Conservation (phyloP, 179 eudicot genomes). For the Patellifolia procumbens region DNA sequence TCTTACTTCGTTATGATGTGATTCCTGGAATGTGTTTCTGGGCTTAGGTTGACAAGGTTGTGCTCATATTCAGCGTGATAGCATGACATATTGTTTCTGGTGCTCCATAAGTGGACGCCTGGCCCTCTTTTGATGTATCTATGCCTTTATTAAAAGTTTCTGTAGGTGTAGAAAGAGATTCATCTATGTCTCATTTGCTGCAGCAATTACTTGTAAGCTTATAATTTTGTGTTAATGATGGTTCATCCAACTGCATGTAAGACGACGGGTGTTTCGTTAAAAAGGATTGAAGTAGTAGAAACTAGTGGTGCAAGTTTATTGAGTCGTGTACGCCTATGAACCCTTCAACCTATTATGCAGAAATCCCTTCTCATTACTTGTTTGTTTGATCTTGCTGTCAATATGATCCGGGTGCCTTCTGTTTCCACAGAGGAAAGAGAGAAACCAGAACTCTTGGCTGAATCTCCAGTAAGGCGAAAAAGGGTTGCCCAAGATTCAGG, state of each 20-base stretch:
- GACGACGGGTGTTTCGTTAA: neutral
- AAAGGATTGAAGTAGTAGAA: neutral
- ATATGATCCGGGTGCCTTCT: constrained; percentile 9
- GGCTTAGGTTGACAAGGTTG: neutral
- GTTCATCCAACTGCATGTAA: neutral
- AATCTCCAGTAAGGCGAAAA: constrained; percentile 84
- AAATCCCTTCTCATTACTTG: neutral
- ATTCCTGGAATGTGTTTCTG: neutral
- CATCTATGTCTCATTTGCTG: neutral
- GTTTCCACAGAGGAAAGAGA: constrained; percentile 86
- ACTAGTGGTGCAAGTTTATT: neutral
- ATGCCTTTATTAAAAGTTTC: too few relatives aligned
- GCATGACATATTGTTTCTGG: neutral
- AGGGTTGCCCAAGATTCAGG: constrained; percentile 91
- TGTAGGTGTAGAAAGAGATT: too few relatives aligned
- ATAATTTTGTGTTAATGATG: neutral
- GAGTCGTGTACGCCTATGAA: neutral
- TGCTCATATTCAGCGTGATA: neutral
- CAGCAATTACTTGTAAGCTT: neutral
- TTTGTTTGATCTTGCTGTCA: constrained; percentile 15
- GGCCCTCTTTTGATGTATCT: neutral
- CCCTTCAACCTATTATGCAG: neutral
- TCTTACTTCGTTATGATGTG: neutral
- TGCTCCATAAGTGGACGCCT: neutral
- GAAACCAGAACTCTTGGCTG: constrained; percentile 90